These are phyloP conservation scores for Sugiyamaella xylanicola DNA, from an alignment of 1,139 yeast species.

Conservation along the genomic window DNA sequence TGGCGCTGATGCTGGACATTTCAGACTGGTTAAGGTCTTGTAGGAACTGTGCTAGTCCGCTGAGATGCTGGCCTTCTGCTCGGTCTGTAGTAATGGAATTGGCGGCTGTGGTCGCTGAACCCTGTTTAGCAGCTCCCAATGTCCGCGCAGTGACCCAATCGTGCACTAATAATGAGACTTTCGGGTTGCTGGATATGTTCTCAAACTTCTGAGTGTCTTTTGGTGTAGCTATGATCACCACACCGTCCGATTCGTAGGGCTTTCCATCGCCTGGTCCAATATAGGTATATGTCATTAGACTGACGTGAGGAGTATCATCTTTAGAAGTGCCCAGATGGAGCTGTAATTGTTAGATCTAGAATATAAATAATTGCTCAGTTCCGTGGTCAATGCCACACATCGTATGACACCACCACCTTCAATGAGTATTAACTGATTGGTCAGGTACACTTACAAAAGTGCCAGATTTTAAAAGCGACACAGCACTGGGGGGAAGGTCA, in stretches of 20 bases:
- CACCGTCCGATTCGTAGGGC: slow-evolving; percentile 47
- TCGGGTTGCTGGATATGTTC: slow-evolving; percentile 67
- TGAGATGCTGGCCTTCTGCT: slow-evolving; percentile 1
- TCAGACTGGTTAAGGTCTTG: slow-evolving; percentile 76
- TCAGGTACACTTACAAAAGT: slow-evolving; percentile 24
- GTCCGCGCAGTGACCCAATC: slow-evolving; percentile 75
- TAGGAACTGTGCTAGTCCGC: slow-evolving; percentile 57
- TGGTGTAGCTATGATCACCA: slow-evolving; percentile 70
- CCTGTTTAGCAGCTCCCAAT: slow-evolving; percentile 42
- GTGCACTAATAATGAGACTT: slow-evolving; percentile 78
- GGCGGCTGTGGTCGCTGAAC: slow-evolving; percentile 37
- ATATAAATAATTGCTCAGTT: background rate
- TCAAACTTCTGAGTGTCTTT: slow-evolving; percentile 67
- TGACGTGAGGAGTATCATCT: slow-evolving; percentile 73
- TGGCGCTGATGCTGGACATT: slow-evolving; percentile 73
- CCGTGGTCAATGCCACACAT: no score
- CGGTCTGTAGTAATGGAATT: background rate
- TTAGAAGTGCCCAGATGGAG: slow-evolving; percentile 81
- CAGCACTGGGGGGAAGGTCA: slow-evolving; percentile 14
- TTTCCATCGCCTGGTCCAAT: slow-evolving; percentile 43
- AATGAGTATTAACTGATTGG: no score
- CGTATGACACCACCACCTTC: no score
- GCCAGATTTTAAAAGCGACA: slow-evolving; percentile 18
- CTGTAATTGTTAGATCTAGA: slow-evolving; percentile 46
- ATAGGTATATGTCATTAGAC: slow-evolving; percentile 85